Conservation (phyloP, 495 filamentous ascomycete genomes). For the Penicillium herquei region DNA sequence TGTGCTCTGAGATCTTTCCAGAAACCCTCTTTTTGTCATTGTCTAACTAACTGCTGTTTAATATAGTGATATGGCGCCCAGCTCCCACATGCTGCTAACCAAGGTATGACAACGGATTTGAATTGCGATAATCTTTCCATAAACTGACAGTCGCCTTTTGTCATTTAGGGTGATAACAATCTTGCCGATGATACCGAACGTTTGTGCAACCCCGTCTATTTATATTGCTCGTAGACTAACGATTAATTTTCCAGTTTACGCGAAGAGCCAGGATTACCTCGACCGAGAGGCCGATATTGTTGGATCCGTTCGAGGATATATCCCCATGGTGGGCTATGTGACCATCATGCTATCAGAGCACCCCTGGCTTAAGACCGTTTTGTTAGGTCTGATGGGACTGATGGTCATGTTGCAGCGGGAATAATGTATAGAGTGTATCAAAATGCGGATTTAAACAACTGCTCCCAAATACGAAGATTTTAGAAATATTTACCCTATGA, state of each 20-base stretch:
- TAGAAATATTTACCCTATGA: too few species aligned
- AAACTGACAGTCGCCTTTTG: not conserved
- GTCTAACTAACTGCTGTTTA: not conserved
- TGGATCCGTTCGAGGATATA: slow-evolving; percentile 89
- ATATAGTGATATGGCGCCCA: slow-evolving; percentile 24
- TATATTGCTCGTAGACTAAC: not conserved
- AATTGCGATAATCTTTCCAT: not conserved
- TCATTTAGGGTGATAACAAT: slow-evolving; percentile 81
- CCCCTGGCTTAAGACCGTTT: slow-evolving; percentile 93
- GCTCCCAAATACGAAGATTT: slow-evolving; percentile 1
- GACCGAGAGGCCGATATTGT: slow-evolving; percentile 61
- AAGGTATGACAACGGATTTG: slow-evolving; percentile 46
- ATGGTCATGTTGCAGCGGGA: slow-evolving; percentile 93
- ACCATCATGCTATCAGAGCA: slow-evolving; percentile 96
- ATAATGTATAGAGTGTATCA: slow-evolving; percentile 32
- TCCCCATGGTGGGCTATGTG: slow-evolving; percentile 95
- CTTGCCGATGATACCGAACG: slow-evolving; percentile 85
- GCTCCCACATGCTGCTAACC: slow-evolving; percentile 66
- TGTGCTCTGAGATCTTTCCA: too few species aligned
- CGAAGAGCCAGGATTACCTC: slow-evolving; percentile 78
- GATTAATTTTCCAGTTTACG: slow-evolving; percentile 47
- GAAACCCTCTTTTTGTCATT: too few species aligned
- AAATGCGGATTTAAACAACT: not conserved
- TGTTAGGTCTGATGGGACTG: slow-evolving; percentile 92
- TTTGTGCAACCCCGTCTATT: slow-evolving; percentile 30